Base-by-base conservation (phyloP, 169 alveolate genomes). In the Miamiensis avidus region DNA sequence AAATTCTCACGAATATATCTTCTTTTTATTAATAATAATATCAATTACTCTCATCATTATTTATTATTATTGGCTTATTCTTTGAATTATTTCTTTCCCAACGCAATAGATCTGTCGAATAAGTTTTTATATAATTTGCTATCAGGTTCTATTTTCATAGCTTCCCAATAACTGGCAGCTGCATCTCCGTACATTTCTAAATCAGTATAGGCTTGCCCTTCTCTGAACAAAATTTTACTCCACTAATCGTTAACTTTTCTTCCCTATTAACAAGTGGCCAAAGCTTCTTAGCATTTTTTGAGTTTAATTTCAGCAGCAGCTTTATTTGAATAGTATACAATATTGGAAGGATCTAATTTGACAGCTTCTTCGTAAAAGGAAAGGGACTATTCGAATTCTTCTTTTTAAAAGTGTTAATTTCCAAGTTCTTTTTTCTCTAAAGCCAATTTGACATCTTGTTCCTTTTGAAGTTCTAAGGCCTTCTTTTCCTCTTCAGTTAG, bases 71-170 rank as follows among this genome's bases (percentile, higher is more conserved):
- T n/a, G n/a, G n/a, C 4, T 49, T 49, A 4, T 49, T 49, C 69
- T 49, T 20, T 49, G 20, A 20, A 11, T 49, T 49, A 11, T 20
- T 49, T 49, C 69, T 49, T 49, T 11, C 69, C 69, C 69, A 49
- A 49, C 4, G 69, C 69, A 20, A 49, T 20, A 49, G 69, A 4
- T 20, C 69, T 49, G 69, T 73, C 76, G 20, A 79, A 79, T 20
- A 79, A 49, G 29, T 79, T 73, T 92, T 91, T 75, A 90, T 91
- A 30, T 85, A 85, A 74, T 88, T 90, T 92, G 88, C 89, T 76
- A 6, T 91, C 75, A 76, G 89, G 78, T 86, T 90, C 89, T 77
- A 86, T 77, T 28, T 86, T 83, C 69, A 88, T 31, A 87, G 90
- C 78, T 89, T 93, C 76, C 73, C 82, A 85, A 31, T 78, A 85